Percentiles rank a stretch among this genome's conserved stretches.
These are phyloP conservation scores for Penicillium canariense DNA, from an alignment of 495 filamentous ascomycete species.

Conservation along the genomic window DNA sequence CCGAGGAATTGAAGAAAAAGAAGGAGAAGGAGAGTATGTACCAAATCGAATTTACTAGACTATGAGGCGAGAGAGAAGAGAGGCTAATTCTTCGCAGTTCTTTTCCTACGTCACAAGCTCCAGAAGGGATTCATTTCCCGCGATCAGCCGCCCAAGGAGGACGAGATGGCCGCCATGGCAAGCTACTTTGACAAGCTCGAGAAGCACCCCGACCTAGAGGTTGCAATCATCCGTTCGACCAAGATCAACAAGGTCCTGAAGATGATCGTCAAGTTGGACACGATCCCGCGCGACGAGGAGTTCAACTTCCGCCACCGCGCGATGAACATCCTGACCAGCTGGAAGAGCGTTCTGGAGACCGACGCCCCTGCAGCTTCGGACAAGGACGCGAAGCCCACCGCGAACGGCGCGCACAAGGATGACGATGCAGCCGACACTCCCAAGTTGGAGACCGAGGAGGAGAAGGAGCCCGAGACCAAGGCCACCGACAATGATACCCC, in stretches of 20 bases:
- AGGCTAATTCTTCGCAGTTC: constrained; percentile 44
- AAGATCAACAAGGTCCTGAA: constrained; percentile 96
- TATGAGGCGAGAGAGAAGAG: neutral
- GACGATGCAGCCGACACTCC: constrained; percentile 40
- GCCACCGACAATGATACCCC: constrained; percentile 43
- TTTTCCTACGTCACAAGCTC: constrained; percentile 84
- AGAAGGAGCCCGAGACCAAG: constrained; percentile 44
- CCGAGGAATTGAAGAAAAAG: constrained; percentile 61
- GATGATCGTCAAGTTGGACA: constrained; percentile 77
- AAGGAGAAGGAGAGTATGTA: constrained; percentile 65
- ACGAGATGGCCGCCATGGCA: constrained; percentile 86
- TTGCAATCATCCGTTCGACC: constrained; percentile 75
- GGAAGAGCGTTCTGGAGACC: constrained; percentile 73
- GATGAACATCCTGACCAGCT: constrained; percentile 68
- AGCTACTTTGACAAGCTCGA: constrained; percentile 79
- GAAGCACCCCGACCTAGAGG: constrained; percentile 73
- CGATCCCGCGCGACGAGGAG: constrained; percentile 81
- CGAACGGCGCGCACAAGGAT: constrained; percentile 54
- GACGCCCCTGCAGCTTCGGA: constrained; percentile 45
- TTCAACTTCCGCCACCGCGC: constrained; percentile 81
- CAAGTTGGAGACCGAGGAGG: constrained; percentile 43
- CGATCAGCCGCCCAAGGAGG: constrained; percentile 75
- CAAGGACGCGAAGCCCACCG: constrained; percentile 44
- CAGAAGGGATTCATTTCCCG: constrained; percentile 86
- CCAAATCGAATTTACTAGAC: neutral